Conservation (phyloP, 805 yeast genomes). For the Dipodascus geniculatus region DNA sequence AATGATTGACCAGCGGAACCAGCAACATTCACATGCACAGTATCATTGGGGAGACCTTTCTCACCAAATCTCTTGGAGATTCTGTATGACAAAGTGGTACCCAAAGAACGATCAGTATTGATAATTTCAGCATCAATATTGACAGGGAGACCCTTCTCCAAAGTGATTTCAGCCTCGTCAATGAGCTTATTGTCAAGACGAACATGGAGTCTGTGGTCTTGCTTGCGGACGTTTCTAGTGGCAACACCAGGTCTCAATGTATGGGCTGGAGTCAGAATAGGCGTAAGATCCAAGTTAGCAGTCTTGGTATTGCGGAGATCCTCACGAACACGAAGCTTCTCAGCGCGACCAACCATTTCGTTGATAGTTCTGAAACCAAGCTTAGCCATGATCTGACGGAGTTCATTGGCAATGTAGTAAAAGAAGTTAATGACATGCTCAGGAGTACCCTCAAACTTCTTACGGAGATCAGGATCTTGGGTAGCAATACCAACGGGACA, state of each 20-base stretch:
- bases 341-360: slow-evolving; percentile 98
- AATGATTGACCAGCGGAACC: slow-evolving; percentile 98
- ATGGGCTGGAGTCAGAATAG: slow-evolving; percentile 94
- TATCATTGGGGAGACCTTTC: slow-evolving; percentile 86
- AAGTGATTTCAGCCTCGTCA: slow-evolving; percentile 91
- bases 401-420: slow-evolving; percentile 86
- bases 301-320: slow-evolving; percentile 81
- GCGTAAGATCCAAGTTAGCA: slow-evolving; percentile 81
- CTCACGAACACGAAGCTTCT: slow-evolving; percentile 74
- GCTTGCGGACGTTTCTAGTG: slow-evolving; percentile 81
- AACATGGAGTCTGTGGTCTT: slow-evolving; percentile 86
- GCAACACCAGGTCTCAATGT: slow-evolving; percentile 94
- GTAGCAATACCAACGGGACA: slow-evolving; percentile 99
- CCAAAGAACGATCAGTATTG: slow-evolving; percentile 93
- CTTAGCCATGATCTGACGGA: slow-evolving; percentile 85
- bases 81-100: slow-evolving; percentile 89
- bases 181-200: slow-evolving; percentile 91
- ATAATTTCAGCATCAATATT: slow-evolving; percentile 86
- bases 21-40: slow-evolving; percentile 79
- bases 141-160: slow-evolving; percentile 92
- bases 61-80: slow-evolving; percentile 91
- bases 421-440: slow-evolving; percentile 97
- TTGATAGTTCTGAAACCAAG: slow-evolving; percentile 91
- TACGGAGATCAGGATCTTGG: slow-evolving; percentile 88
- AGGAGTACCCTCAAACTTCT: slow-evolving; percentile 91